Evolutionary conservation across 495 filamentous ascomycete species (phyloP), one percentile per base, ranked within the genome.

Genomic region (Staphylotrichum tortipilum): DNA sequence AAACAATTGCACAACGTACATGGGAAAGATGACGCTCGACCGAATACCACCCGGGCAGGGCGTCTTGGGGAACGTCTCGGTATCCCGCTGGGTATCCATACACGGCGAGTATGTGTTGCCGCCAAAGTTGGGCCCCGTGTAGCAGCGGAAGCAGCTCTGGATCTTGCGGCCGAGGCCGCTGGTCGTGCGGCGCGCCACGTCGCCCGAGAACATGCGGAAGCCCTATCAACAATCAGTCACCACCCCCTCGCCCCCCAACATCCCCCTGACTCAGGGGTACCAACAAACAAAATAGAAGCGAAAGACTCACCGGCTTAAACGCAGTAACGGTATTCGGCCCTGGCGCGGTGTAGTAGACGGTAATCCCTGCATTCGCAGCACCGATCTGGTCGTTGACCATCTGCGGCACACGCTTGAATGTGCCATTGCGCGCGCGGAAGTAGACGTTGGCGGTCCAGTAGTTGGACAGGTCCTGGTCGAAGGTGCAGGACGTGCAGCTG

Each of bases 371-470:
- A 35, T 61, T 63, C 22, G 55, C 55, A 10, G 29, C 48, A 7
- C 55, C 55, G 26, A 59, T 60, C 4, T 21, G 40, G 7, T 54
- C 51, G 35, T 63, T 63, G 26, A 48, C 49, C 55, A 61, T 61
- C 43, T 60, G 60, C 1, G 60, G 60, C 0, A 77, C 71, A 18
- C 73, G 73, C 60, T 75, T 70, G 62, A 69, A 75, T 15, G 64
- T 72, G 23, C 73, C 73, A 55, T 77, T 77, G 22, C 65, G 65
- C 7, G 74, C 72, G 53, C 67, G 67, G 63, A 75, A 77, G 63
- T 76, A 77, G 39, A 77, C 56, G 60, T 67, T 68, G 36, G 74
- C 73, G 0, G 74, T 76, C 74, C 74, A 77, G 68, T 77, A 77
- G 66, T 76, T 76, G 47, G 62, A 66, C 44, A 72, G 63, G 47